Evolutionary conservation across 331 rosid species (phyloP).

Genomic region (Malus hybrid): DNA sequence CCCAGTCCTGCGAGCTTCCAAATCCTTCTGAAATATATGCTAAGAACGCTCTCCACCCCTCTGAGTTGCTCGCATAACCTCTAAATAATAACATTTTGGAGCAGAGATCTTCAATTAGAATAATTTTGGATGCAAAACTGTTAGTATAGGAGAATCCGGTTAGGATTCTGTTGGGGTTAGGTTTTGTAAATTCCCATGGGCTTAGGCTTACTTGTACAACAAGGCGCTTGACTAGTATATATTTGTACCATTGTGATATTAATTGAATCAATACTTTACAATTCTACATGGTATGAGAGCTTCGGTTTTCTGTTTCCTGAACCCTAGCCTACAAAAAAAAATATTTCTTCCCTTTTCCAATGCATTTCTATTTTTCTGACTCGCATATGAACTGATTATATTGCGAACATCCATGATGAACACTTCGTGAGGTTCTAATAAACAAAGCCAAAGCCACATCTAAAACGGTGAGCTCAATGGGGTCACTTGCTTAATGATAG

Average conservation of each 20-base stretch:
- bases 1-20: conserved; percentile 42
- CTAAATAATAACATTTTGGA: conserved; percentile 17
- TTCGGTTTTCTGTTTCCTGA: too few species aligned
- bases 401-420: neutral
- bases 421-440: too few species aligned
- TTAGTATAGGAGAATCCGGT: too few species aligned
- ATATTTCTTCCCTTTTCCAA: too few species aligned
- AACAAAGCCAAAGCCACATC: neutral
- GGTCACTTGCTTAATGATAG: neutral
- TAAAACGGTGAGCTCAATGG: neutral
- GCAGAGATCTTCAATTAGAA: neutral
- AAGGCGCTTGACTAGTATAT: too few species aligned
- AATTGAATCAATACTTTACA: too few species aligned
- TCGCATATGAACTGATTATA: neutral
- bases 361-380: neutral
- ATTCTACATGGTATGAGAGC: too few species aligned
- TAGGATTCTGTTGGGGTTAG: too few species aligned
- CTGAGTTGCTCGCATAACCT: conserved; percentile 37
- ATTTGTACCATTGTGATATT: too few species aligned
- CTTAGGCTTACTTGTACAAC: too few species aligned
- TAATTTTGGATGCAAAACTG: neutral
- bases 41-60: conserved; percentile 61
- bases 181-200: too few species aligned
- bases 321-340: too few species aligned
- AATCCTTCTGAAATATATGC: conserved; percentile 80